Evolutionary conservation across 495 filamentous ascomycete species (phyloP), one percentile per base, ranked within the genome.

Genomic region (Neurospora africana): DNA sequence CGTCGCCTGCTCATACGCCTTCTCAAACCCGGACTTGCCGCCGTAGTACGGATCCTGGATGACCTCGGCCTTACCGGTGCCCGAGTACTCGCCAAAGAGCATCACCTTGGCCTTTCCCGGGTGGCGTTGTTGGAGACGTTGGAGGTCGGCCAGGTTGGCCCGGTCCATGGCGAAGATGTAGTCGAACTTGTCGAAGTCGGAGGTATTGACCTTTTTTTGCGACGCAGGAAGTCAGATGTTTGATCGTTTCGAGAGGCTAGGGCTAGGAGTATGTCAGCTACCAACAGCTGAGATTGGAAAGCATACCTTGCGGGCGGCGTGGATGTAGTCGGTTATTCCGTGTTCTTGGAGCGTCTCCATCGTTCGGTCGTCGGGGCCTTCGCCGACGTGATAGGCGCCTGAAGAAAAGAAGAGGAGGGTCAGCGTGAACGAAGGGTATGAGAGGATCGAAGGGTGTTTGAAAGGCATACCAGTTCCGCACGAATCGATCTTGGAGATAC

Each of bases 21-120:
- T 88, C 73, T 93, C 90, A 77, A 99, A 99, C 6, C 93, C 93
- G 72, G 93, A 86, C 5, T 83, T 84, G 7, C 87, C 93, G 10
- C 92, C 93, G 82, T 98, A 98, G 78, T 99, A 99, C 10, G 95
- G 95, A 78, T 98, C 95, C 73, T 87, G 83, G n/a, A 98, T 90
- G 77, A 95, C 89, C 40, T 91, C 91, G 68, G 83, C 82, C 73
- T 84, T 85, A 2, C 86, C 87, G 13, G 87, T 90, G 38, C 90
- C 85, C 0, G 89, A 89, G 80, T 91, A 97, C 75, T 94, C 90
- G 36, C 95, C 95, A 81, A 97, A 98, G 38, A 99, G 81, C 79
- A 91, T 90, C 47, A 97, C 86, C 74, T 86, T 83, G 65, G 85
- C 86, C 78, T 84, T 84, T 75, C 82, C 75, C 80, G 89, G 81